Percentiles rank a stretch among this genome's conserved stretches.
Evolutionary conservation across 2,329 filamentous ascomycete genomes (phyloP).

Genomic region (Dendrostoma leiphaemia): DNA sequence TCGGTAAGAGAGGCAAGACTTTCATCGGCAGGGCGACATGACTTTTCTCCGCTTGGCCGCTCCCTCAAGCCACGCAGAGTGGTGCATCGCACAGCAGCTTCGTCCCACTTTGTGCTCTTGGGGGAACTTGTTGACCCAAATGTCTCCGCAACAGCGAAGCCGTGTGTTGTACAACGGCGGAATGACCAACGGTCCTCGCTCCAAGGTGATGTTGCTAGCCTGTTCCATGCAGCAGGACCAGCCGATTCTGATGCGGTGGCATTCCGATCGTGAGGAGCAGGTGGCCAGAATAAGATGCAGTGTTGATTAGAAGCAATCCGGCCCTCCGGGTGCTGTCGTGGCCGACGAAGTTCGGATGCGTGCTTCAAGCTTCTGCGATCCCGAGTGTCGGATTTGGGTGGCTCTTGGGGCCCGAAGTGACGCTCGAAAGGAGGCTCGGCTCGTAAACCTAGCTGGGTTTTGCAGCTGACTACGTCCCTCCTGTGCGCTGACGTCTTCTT

Average conservation of each 20-base stretch:
- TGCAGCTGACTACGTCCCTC: too few species aligned
- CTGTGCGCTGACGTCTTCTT: not conserved
- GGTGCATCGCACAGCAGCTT: not conserved
- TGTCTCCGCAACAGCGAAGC: not conserved
- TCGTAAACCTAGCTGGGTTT: too few species aligned
- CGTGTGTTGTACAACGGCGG: not conserved
- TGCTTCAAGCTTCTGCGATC: not conserved
- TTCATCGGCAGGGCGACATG: not conserved
- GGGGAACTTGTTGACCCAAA: not conserved
- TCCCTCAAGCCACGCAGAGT: not conserved
- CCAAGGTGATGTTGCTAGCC: not conserved
- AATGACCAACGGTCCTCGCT: not conserved
- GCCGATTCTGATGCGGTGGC: not conserved
- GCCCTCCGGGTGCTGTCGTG: not conserved
- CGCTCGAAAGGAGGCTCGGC: too few species aligned
- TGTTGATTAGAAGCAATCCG: not conserved
- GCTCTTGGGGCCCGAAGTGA: too few species aligned
- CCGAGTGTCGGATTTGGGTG: too few species aligned
- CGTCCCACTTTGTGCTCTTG: not conserved
- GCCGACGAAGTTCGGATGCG: not conserved
- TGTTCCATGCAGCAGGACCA: too few species aligned
- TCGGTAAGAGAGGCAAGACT: not conserved
- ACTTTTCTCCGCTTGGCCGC: not conserved
- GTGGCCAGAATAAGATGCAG: not conserved
- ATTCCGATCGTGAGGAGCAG: not conserved